These are phyloP conservation scores for Zasmidium angulare DNA, from an alignment of 2,329 filamentous ascomycete genomes.

Conservation along the genomic window DNA sequence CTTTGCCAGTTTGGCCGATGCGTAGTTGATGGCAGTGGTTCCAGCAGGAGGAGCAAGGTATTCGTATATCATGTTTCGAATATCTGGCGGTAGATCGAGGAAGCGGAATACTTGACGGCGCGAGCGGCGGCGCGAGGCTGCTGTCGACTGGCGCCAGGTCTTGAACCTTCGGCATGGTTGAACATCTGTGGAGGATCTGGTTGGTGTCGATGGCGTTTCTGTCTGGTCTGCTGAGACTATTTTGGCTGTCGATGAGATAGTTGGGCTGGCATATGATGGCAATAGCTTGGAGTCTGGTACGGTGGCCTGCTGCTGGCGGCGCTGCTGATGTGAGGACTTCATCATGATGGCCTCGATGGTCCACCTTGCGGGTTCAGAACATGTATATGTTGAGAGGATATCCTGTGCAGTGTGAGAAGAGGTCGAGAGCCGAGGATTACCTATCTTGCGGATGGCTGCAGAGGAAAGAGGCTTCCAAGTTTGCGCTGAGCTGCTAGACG, in stretches of 20 bases:
- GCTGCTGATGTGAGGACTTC: neutral
- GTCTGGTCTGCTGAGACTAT: neutral
- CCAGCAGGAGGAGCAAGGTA: neutral
- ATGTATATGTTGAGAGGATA: too few species aligned
- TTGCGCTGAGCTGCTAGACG: neutral
- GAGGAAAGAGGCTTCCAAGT: neutral
- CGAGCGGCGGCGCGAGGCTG: neutral
- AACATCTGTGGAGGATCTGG: neutral
- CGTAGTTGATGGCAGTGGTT: neutral
- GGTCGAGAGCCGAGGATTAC: neutral
- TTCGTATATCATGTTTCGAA: slow-evolving; percentile 6
- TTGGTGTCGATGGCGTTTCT: neutral
- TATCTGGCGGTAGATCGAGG: slow-evolving; percentile 1
- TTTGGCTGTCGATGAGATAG: neutral
- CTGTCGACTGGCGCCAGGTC: neutral
- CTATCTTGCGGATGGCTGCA: neutral
- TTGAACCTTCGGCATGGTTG: neutral
- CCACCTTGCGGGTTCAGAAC: too few species aligned
- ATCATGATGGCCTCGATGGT: too few species aligned
- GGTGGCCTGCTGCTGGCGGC: neutral
- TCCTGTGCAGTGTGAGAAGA: too few species aligned
- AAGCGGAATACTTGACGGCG: neutral
- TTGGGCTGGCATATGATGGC: neutral
- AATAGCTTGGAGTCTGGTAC: neutral
- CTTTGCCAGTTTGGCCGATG: too few species aligned